phyloP scores from a whole-genome alignment of 2,329 filamentous ascomycete genomes.

The Aspergillus ruber region DNA sequence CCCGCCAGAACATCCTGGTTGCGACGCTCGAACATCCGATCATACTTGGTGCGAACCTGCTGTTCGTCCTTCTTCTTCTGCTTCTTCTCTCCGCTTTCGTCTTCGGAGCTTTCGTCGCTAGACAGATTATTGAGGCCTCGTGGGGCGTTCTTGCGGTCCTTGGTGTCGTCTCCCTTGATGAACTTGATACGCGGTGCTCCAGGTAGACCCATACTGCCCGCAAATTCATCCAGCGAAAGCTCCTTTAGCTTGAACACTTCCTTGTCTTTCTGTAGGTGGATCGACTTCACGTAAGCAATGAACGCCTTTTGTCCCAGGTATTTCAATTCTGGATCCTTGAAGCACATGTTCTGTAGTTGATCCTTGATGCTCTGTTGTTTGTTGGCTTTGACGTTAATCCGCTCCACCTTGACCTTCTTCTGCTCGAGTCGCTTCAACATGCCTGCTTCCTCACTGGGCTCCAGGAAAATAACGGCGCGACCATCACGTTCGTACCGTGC shows the following conservation, averaged over 20 bases:
- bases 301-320: constrained; percentile 96
- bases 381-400: constrained; percentile 78
- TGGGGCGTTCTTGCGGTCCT: constrained; percentile 79
- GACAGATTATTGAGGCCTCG: constrained; percentile 57
- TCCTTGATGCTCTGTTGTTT: constrained; percentile 82
- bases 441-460: constrained; percentile 86
- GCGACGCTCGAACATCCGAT: constrained; percentile 94
- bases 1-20: constrained; percentile 95
- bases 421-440: constrained; percentile 79
- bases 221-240: constrained; percentile 78
- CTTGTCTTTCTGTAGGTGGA: constrained; percentile 86
- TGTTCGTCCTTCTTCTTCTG: constrained; percentile 55
- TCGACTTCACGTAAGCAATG: constrained; percentile 76
- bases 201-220: constrained; percentile 77
- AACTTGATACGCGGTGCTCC: constrained; percentile 92
- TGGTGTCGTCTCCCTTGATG: constrained; percentile 80
- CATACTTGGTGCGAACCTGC: constrained; percentile 80
- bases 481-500: constrained; percentile 88
- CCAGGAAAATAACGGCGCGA: constrained; percentile 81
- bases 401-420: constrained; percentile 83
- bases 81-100: constrained; percentile 31
- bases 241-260: constrained; percentile 80
- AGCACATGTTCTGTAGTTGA: constrained; percentile 89
- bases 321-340: constrained; percentile 88
- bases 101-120: constrained; percentile 51